phyloP scores from a whole-genome alignment of 2,329 filamentous ascomycete species.

The Colletotrichum ledebouriae region DNA sequence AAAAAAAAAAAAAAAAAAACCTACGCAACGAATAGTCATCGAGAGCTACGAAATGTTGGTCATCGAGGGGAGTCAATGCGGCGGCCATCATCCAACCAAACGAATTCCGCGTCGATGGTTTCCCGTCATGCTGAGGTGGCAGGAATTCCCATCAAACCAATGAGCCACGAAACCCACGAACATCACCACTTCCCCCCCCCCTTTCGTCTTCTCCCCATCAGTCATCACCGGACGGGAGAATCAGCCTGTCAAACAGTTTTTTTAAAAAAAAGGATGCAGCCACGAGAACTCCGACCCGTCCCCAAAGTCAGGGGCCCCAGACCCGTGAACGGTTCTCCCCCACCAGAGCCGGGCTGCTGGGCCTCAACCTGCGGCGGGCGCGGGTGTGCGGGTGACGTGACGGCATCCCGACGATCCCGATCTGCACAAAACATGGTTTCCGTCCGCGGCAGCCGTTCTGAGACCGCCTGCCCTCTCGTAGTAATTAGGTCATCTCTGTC shows the following conservation, averaged over 20 bases:
- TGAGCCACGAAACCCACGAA: neutral
- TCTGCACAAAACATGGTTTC: slow-evolving; percentile 19
- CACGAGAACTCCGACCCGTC: slow-evolving; percentile 7
- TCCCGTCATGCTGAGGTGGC: neutral
- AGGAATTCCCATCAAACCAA: slow-evolving; percentile 3
- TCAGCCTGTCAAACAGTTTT: neutral
- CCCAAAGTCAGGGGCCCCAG: neutral
- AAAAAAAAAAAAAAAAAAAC: too few relatives aligned
- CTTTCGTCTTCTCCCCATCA: neutral
- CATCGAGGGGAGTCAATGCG: neutral
- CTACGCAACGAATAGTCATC: slow-evolving; percentile 6
- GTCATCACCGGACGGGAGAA: neutral
- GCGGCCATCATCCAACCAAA: neutral
- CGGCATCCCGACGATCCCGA: slow-evolving; percentile 39
- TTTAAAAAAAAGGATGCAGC: neutral
- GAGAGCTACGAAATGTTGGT: neutral
- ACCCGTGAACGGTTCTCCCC: neutral
- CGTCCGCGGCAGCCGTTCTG: slow-evolving; percentile 11
- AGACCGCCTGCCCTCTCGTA: slow-evolving; percentile 2
- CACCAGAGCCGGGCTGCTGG: slow-evolving; percentile 27
- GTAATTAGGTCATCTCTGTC: neutral
- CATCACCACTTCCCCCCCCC: neutral
- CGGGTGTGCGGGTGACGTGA: slow-evolving; percentile 10
- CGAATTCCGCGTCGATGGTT: neutral
- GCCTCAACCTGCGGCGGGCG: neutral